Conservation (phyloP, 352 stramenopile genomes). For the Phytophthora pini region DNA sequence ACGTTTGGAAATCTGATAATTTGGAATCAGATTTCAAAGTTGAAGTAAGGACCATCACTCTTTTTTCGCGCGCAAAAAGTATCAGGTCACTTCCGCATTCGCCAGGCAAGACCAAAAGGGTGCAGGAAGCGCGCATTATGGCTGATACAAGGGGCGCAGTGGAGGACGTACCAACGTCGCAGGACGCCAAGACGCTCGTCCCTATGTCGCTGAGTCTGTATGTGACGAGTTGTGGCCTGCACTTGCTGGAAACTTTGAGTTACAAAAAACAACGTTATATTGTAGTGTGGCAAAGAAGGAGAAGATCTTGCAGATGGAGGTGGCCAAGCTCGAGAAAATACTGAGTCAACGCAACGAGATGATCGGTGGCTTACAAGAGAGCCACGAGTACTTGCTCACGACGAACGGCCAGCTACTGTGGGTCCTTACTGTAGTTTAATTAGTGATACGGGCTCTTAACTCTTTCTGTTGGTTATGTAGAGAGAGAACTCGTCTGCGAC, state of each 20-base stretch:
- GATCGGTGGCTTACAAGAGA: conserved; percentile 40
- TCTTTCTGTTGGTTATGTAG: conserved; percentile 8
- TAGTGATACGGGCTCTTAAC: not conserved
- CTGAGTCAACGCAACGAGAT: conserved; percentile 43
- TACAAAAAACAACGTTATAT: not conserved
- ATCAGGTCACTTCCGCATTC: conserved; percentile 32
- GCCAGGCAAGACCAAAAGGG: conserved; percentile 2
- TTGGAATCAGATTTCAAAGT: conserved; percentile 22
- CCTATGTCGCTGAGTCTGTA: conserved; percentile 44
- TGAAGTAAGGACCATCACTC: conserved; percentile 43
- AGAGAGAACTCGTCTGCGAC: conserved; percentile 29
- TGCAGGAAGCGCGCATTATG: conserved; percentile 5
- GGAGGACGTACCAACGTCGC: conserved; percentile 14
- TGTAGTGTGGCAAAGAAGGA: conserved; percentile 57
- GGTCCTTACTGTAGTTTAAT: conserved; percentile 3
- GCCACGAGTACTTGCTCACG: conserved; percentile 47
- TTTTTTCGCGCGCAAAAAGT: not conserved
- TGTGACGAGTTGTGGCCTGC: not conserved
- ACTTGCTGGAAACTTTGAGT: conserved; percentile 1
- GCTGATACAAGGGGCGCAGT: not conserved
- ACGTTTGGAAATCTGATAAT: conserved; percentile 11
- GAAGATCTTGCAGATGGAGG: conserved; percentile 43
- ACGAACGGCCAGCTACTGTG: conserved; percentile 51
- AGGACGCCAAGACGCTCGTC: conserved; percentile 31
- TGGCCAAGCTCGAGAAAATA: conserved; percentile 38